These are phyloP conservation scores for Artemisia argyi DNA, from an alignment of 129 eudicot genomes.

Conservation along the genomic window DNA sequence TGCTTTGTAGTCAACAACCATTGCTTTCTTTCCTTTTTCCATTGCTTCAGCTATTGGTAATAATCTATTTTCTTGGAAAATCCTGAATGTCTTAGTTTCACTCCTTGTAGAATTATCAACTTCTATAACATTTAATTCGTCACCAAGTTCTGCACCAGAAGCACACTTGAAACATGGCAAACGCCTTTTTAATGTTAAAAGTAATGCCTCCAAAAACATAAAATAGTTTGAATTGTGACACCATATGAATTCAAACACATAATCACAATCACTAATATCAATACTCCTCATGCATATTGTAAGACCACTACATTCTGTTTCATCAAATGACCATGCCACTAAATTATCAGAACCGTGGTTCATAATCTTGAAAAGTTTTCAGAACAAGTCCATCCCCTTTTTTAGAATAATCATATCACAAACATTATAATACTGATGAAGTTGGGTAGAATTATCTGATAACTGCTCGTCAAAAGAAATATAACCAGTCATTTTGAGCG, in stretches of 20 bases:
- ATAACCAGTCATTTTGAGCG: no score
- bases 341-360: no score
- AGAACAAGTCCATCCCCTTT: no score
- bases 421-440: no score
- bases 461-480: no score
- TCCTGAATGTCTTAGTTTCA: not conserved
- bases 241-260: conserved; percentile 6
- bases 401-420: no score
- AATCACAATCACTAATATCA: conserved; percentile 5
- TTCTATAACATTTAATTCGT: not conserved
- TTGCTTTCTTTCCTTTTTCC: not conserved
- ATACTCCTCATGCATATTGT: conserved; percentile 20
- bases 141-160: conserved; percentile 5
- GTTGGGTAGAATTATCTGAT: no score
- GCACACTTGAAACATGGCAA: conserved; percentile 21
- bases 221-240: no score
- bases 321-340: no score
- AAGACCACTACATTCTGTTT: no score
- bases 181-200: conserved; percentile 1
- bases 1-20: not conserved
- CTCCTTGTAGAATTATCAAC: not conserved
- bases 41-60: not conserved
- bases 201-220: not conserved
- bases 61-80: conserved; percentile 8
- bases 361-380: no score